phyloP scores from a whole-genome alignment of 768 basidiomycete species.

The Cystofilobasidium bisporidii region DNA sequence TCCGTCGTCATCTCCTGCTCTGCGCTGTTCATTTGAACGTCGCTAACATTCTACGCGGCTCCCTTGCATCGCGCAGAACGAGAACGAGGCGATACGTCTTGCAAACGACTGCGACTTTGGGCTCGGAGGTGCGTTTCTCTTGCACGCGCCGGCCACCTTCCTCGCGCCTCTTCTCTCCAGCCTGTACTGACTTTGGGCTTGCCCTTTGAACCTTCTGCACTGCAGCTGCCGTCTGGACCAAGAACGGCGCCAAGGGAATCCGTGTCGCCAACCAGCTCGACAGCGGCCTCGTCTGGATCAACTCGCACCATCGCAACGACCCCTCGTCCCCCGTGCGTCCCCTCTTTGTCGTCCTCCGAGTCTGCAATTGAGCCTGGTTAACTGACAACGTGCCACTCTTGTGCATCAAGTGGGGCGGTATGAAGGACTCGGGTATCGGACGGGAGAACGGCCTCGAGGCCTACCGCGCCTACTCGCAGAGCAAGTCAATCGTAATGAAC shows the following conservation, averaged over 20 bases:
- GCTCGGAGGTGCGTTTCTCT: slow-evolving; percentile 45
- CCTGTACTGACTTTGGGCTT: neutral
- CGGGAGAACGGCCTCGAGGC: slow-evolving; percentile 79
- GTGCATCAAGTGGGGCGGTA: slow-evolving; percentile 57
- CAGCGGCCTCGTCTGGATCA: slow-evolving; percentile 74
- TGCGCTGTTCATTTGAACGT: too few relatives aligned
- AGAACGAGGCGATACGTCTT: slow-evolving; percentile 55
- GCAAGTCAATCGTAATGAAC: slow-evolving; percentile 70
- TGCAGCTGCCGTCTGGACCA: slow-evolving; percentile 64
- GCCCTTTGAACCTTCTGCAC: neutral
- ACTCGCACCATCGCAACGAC: slow-evolving; percentile 81
- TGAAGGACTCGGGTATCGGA: slow-evolving; percentile 82
- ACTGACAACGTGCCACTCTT: too few relatives aligned
- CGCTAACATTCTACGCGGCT: too few relatives aligned
- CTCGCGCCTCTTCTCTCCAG: too few relatives aligned
- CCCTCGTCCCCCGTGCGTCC: slow-evolving; percentile 56
- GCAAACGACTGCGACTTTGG: slow-evolving; percentile 74
- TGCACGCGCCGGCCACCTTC: too few relatives aligned
- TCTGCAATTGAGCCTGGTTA: too few relatives aligned
- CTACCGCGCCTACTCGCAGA: slow-evolving; percentile 57
- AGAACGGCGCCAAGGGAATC: slow-evolving; percentile 63
- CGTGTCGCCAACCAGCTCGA: slow-evolving; percentile 61
- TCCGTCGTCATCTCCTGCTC: slow-evolving; percentile 39
- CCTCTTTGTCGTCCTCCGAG: too few relatives aligned
- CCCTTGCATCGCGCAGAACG: slow-evolving; percentile 44